Evolutionary conservation across 2,329 filamentous ascomycete genomes (phyloP).

Genomic region (Drechslera avenae): DNA sequence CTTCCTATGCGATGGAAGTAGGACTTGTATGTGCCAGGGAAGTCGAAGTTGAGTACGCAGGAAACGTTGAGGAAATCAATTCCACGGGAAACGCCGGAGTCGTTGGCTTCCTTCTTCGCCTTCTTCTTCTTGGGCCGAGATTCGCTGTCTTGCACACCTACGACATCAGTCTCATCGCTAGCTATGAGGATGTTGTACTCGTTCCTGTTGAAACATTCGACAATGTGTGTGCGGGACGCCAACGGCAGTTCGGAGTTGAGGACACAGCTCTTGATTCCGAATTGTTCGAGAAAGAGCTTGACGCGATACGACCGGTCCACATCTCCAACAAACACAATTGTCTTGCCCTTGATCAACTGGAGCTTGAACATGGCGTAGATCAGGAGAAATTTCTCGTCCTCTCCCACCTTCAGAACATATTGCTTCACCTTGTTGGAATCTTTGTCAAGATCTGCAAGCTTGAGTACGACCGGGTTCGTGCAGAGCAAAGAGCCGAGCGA

Average conservation of each 20-base stretch:
- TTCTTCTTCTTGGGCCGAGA: conserved; percentile 59
- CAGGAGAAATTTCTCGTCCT: conserved; percentile 95
- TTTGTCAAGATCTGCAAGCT: conserved; percentile 81
- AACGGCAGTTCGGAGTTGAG: conserved; percentile 93
- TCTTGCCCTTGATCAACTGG: conserved; percentile 90
- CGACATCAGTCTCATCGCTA: conserved; percentile 85
- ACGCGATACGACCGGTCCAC: conserved; percentile 89
- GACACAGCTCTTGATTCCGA: conserved; percentile 90
- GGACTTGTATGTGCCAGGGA: conserved; percentile 83
- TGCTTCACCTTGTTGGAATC: conserved; percentile 80
- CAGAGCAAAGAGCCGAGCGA: conserved; percentile 85
- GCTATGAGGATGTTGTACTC: conserved; percentile 99
- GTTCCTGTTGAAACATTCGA: conserved; percentile 95
- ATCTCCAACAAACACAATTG: conserved; percentile 81
- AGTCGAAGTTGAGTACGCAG: conserved; percentile 90
- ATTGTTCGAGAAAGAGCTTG: conserved; percentile 95
- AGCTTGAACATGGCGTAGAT: conserved; percentile 95
- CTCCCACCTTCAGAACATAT: conserved; percentile 88
- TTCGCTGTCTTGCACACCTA: conserved; percentile 61
- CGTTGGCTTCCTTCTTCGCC: conserved; percentile 71
- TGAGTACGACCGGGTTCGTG: conserved; percentile 75
- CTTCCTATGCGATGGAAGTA: conserved; percentile 98
- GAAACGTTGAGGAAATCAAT: conserved; percentile 94
- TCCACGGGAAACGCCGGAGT: conserved; percentile 93
- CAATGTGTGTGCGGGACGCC: conserved; percentile 90